phyloP scores from a whole-genome alignment of 257 asterid species.

The Catharanthus roseus region DNA sequence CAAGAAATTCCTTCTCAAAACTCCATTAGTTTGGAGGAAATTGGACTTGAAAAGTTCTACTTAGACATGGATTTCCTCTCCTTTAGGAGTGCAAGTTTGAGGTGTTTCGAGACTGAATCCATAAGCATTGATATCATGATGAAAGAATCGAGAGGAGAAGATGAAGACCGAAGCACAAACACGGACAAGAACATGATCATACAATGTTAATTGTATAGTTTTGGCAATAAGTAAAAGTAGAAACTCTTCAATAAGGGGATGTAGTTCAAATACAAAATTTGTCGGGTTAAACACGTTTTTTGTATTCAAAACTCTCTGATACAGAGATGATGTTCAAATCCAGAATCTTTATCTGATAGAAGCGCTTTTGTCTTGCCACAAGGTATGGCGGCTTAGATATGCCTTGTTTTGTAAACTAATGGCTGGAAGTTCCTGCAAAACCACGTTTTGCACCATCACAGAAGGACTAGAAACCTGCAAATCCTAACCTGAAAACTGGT shows the following conservation, averaged over 20 bases:
- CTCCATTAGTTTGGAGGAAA: constrained; percentile 46
- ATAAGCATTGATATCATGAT: constrained; percentile 18
- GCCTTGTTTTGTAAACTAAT: no score
- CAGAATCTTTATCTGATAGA: no score
- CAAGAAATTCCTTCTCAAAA: constrained; percentile 29
- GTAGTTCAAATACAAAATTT: no score
- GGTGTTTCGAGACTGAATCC: constrained; percentile 42
- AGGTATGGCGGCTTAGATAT: no score
- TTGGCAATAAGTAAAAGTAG: not conserved
- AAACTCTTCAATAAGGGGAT: no score
- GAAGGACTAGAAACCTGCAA: no score
- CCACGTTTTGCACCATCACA: no score
- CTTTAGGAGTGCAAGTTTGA: constrained; percentile 48
- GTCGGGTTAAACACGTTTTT: no score
- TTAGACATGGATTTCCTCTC: constrained; percentile 37
- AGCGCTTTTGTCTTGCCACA: no score
- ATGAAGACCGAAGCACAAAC: constrained; percentile 25
- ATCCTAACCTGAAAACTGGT: not conserved
- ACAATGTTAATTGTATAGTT: not conserved
- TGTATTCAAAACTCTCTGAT: no score
- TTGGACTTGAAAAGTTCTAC: constrained; percentile 55
- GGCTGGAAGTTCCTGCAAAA: no score
- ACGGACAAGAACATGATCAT: constrained; percentile 16
- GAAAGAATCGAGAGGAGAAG: constrained; percentile 11
- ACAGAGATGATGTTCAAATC: no score